Evolutionary conservation across 176 grass and related monocot species (phyloP).

Genomic region (Triticum monococcum): DNA sequence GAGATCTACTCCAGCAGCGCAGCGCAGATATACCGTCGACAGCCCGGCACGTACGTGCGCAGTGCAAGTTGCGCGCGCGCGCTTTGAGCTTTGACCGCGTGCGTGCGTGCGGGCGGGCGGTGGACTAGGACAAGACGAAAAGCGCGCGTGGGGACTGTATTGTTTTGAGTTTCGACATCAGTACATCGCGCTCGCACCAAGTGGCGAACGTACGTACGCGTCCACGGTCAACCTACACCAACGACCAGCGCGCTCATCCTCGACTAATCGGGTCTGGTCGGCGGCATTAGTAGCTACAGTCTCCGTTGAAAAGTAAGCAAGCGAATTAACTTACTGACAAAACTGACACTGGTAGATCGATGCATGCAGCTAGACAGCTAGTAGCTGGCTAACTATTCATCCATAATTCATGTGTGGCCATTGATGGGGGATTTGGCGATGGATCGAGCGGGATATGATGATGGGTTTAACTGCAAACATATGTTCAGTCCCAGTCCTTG

Average conservation of each 20-base stretch:
- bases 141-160: background rate
- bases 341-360: background rate
- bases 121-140: background rate
- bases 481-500: background rate
- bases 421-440: background rate
- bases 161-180: background rate
- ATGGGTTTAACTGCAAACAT: background rate
- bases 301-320: background rate
- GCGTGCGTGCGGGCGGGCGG: background rate
- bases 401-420: background rate
- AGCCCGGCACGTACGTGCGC: background rate
- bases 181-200: background rate
- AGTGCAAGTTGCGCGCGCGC: too few relatives aligned
- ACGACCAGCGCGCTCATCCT: too few relatives aligned
- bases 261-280: background rate
- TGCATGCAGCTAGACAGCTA: background rate
- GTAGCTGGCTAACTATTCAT: background rate
- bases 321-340: background rate
- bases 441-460: background rate
- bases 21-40: background rate
- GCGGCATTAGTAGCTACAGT: background rate
- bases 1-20: too few relatives aligned
- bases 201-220: background rate
- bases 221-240: background rate
- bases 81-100: background rate